Evolutionary conservation across 208 protist genomes (phyloP), one percentile per base, ranked within the genome.

Genomic region (Leishmania guyanensis): DNA sequence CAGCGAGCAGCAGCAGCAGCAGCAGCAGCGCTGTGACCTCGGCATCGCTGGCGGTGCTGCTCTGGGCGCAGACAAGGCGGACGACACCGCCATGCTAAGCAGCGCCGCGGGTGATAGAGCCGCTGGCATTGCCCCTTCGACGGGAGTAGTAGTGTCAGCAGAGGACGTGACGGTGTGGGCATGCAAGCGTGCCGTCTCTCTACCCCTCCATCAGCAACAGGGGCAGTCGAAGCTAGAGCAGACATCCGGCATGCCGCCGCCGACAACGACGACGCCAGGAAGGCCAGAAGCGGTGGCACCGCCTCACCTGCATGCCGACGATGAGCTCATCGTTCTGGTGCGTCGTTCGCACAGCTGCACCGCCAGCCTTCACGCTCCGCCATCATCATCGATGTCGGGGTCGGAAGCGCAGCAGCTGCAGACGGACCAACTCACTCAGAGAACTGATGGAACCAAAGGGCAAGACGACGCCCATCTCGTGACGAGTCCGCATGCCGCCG

Each of bases 121-220:
- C 22, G 26, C 26, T 73, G 68, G 20, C 68, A 48, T 73, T 16
- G 43, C 68, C 10, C 39, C 68, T 73, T n/a, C 58, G 58, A 70
- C 17, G 20, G 72, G 53, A 17, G 36, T n/a, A 6, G 54, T 81
- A 48, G 50, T 53, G n/a, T 85, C 77, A 22, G 69, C 60, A 12
- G 62, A 75, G 20, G 77, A 85, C 9, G 72, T 85, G 48, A 74
- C 53, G 8, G 82, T 85, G 10, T 85, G 82, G 82, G 69, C 53
- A n/a, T 79, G 82, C 71, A 81, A 74, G 77, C 82, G 76, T 36
- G 60, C 20, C 71, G 2, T 26, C 26, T 16, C 75, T 10, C 6
- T 17, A 73, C 22, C 68, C 22, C 12, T 26, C 5, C 16, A 73
- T 46, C 68, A 54, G 46, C 72, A 56, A 50, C 58, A 29, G 58